These are phyloP conservation scores for Clavariopsis aquatica DNA, from an alignment of 495 filamentous ascomycete species.

Conservation along the genomic window DNA sequence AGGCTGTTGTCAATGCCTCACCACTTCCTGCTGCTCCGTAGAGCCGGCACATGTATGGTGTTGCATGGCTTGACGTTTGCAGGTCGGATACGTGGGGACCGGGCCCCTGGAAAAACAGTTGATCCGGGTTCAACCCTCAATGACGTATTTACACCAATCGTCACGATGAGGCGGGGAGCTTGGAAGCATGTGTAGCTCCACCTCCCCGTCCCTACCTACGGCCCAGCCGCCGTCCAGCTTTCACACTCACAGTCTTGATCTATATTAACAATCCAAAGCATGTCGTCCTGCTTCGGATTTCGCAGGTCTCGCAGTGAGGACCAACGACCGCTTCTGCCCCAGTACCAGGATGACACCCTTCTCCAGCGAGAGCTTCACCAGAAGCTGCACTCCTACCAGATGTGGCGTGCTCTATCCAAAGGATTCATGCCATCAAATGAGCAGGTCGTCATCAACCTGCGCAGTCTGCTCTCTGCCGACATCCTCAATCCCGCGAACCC, in stretches of 20 bases:
- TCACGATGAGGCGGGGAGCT: not conserved
- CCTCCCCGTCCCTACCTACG: not conserved
- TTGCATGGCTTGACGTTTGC: too few species aligned
- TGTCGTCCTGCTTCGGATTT: constrained; percentile 58
- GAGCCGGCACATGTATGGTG: too few species aligned
- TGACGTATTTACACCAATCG: not conserved
- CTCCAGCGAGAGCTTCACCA: constrained; percentile 75
- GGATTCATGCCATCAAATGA: constrained; percentile 93
- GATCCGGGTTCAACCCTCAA: not conserved
- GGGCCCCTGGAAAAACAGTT: not conserved
- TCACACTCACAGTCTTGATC: not conserved
- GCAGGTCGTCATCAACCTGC: constrained; percentile 77
- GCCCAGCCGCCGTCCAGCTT: not conserved
- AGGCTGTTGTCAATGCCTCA: not conserved
- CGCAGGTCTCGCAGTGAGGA: constrained; percentile 48
- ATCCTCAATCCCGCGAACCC: constrained; percentile 74
- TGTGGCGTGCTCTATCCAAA: constrained; percentile 77
- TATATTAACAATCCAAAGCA: constrained; percentile 34
- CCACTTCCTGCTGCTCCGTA: too few species aligned
- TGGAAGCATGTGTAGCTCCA: not conserved
- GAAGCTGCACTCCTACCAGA: constrained; percentile 91
- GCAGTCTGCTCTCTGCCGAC: constrained; percentile 75
- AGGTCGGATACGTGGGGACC: too few species aligned
- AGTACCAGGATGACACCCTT: constrained; percentile 79
- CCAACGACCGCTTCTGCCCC: constrained; percentile 76